Conservation (phyloP, 805 yeast species). For the Barnettozyma pratensis region DNA sequence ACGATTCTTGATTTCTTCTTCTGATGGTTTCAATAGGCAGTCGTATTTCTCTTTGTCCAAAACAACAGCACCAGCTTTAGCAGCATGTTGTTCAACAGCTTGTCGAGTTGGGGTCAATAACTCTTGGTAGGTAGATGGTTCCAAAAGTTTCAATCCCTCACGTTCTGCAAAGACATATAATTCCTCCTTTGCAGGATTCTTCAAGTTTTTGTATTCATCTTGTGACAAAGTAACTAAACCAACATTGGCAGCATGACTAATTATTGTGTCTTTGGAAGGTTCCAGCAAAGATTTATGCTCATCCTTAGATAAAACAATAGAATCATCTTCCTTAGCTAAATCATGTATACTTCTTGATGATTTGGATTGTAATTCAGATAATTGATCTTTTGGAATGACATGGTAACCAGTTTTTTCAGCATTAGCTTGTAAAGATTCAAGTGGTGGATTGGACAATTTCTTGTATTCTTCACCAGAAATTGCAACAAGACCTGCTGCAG, state of each 20-base stretch:
- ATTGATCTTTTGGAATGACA: conserved; percentile 10
- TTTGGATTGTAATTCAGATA: conserved; percentile 11
- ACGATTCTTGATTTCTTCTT: not conserved
- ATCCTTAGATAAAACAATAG: conserved; percentile 10
- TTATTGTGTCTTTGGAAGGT: conserved; percentile 5
- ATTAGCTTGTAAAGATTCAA: not conserved
- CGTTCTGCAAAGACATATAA: conserved; percentile 20
- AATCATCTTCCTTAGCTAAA: not conserved
- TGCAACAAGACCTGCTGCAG: conserved; percentile 9
- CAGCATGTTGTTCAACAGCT: conserved; percentile 4
- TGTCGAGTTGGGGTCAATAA: conserved; percentile 6
- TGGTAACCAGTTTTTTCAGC: not conserved
- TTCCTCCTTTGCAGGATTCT: conserved; percentile 20
- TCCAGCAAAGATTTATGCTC: not conserved
- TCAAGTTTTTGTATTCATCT: conserved; percentile 7
- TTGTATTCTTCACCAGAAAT: conserved; percentile 1
- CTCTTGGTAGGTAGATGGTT: conserved; percentile 4
- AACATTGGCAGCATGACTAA: conserved; percentile 7
- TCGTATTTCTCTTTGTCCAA: not conserved
- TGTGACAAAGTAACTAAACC: conserved; percentile 8
- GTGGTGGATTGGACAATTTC: conserved; percentile 1
- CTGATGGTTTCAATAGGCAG: not conserved
- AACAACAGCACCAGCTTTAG: not conserved
- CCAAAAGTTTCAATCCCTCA: conserved; percentile 14
- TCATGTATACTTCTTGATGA: not conserved